Base-by-base conservation (phyloP, 2,329 filamentous ascomycete genomes). In the Microcyclospora pomicola region DNA sequence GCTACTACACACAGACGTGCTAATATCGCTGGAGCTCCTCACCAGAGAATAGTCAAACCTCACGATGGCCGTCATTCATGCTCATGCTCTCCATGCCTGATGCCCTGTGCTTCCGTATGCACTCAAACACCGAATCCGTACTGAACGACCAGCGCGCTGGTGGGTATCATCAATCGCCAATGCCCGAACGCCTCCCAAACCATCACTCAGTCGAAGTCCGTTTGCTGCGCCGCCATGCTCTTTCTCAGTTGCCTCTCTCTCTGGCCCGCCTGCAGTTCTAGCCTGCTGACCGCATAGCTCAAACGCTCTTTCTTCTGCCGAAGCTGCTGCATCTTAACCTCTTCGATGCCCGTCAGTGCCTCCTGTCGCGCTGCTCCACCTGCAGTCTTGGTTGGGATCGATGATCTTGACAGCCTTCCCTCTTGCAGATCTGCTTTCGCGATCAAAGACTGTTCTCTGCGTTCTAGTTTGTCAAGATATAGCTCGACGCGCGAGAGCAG, bases 261-360 rank as follows among this genome's bases (percentile, higher is more conserved):
- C 61, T 94, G 86, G 49, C 77, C 70, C n/a, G 84, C 81, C 64
- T 94, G 84, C 51, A 94, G 56, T 65, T 91, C 83, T 47, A 95
- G 60, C 43, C 86, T 72, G 56, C 91, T 84, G 13, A 94, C 83
- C 19, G 83, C 80, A 64, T 92, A 94, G 56, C 82, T 78, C 49
- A 94, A 63, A 35, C 84, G 75, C 60, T 93, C 85, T 61, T 84
- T 88, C 61, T 85, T 80, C 66, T 86, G 82, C 41, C 75, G 68
- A 40, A 91, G 60, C 45, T 82, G 78, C 50, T 75, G 76, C 43
- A 84, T 65, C 51, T 73, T 74, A 48, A 67, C 44, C 41, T 71
- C 66, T 40, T 73, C 68, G 53, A 73, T 63, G 59, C 63, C 41
- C 36, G 53, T 53, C 37, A 49, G 48, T 33, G 52, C 40, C 39